Base-by-base conservation (phyloP, 306 rosid species). In the Potentilla sterilis region DNA sequence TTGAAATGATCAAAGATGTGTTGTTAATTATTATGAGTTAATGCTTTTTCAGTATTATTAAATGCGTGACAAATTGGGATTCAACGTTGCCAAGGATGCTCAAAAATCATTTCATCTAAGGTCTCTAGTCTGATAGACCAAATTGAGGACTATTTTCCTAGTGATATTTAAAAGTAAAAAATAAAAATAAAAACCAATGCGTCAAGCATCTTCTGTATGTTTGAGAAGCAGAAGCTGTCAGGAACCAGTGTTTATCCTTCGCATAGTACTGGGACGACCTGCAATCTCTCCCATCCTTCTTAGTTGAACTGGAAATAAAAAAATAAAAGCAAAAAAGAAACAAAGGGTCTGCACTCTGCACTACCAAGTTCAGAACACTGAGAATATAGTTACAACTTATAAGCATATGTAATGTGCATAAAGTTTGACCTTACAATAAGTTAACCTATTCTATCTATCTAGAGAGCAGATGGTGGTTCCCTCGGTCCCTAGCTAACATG, bases 351-450 rank as follows among this genome's bases (percentile, higher is more conserved):
- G 62, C 14, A 55, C 62, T 52, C 58, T 18, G 62, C 14, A 55
- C 62, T 55, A 4, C 15, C 7, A 42, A 59, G 42, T 41, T 59
- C n/a, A 42, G 38, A 59, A 24, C 34, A 42, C 1, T 8, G 42
- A 41, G 24, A 62, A 73, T 21, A 52, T 41, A 55, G 68, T 57
- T 73, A 73, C 67, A 57, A 55, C 55, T 57, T 73, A 73, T 54
- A 57, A 59, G 44, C 68, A 59, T 28, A 37, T 43, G 57, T 12
- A 21, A 28, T 28, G 57, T 59, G 57, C 68, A 73, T 55, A 40
- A 51, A 49, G n/a, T 32, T 16, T 28, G 35, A 9, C 55, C 44
- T 72, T 21, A 9, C 4, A 38, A 35, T 3, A 13, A 52, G 66
- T 54, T 2, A 57, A 42, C 67, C 77, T 73, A 42, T 14, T 9